Percentiles rank a stretch among this genome's conserved stretches.
phyloP scores from a whole-genome alignment of 1,284 basidiomycete species.

The Ustilago trichophora region DNA sequence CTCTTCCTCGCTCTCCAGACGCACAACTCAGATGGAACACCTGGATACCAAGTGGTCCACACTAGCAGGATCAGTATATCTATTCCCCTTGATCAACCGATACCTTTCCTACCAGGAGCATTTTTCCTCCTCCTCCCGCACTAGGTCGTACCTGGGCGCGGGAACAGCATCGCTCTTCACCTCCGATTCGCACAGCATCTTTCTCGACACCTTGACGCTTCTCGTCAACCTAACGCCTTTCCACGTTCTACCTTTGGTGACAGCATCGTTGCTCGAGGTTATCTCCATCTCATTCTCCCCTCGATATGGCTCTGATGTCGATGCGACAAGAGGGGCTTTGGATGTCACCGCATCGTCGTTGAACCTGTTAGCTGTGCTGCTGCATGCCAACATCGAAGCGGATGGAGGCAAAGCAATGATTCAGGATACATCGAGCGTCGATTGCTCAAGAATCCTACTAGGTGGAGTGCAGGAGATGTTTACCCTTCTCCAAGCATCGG shows the following conservation, averaged over 20 bases:
- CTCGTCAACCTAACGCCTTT: constrained; percentile 67
- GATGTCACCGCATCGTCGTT: background rate
- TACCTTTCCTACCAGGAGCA: constrained; percentile 73
- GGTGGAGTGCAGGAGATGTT: constrained; percentile 2
- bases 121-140: background rate
- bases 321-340: no score
- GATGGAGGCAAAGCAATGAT: background rate
- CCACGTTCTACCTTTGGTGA: no score
- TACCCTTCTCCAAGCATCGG: background rate
- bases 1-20: background rate
- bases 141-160: constrained; percentile 67
- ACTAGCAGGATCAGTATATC: constrained; percentile 64
- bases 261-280: constrained; percentile 3
- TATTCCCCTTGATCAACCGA: constrained; percentile 84
- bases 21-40: no score
- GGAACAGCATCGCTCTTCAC: constrained; percentile 76
- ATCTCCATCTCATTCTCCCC: no score
- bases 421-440: background rate
- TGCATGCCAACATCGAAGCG: background rate
- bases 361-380: constrained; percentile 3
- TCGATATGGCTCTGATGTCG: no score
- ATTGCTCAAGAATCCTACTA: background rate
- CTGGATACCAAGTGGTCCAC: no score
- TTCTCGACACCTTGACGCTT: constrained; percentile 80
- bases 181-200: constrained; percentile 77